Base-by-base conservation (phyloP, 257 asterid genomes). In the Schizonepeta tenuifolia region DNA sequence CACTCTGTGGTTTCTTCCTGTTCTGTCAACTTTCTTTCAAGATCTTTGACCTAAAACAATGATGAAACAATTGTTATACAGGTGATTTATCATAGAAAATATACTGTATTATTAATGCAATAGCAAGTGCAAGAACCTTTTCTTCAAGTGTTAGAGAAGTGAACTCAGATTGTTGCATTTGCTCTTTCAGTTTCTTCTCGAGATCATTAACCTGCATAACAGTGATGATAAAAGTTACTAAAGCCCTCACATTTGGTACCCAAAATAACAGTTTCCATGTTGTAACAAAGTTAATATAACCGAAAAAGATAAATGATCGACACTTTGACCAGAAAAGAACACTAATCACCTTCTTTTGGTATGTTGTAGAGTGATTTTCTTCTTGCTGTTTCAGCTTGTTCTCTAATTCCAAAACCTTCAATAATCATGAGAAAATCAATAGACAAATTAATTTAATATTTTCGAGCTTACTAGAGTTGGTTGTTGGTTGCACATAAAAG, bases 341-440 rank as follows among this genome's bases (percentile, higher is more conserved):
- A 38, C 17, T 10, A 38, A 18, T 61, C 63, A 90, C 98, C 98
- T 89, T 91, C 77, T 86, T 80, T 77, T 83, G 89, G 82, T 86
- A 77, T 28, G 83, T 61, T 55, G 83, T 83, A 41, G 85, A 80
- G 67, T 86, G 88, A 33, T 60, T 71, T 59, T 86, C 89, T 38
- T 81, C 87, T 74, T 79, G 81, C 43, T 84, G 90, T 61, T 86
- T 87, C 59, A 89, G 86, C 82, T 87, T 88, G 82, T 84, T 87
- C 88, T 91, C 96, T 26, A 91, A 85, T 60, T 91, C 93, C 67
- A 69, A 61, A 22, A 89, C 86, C 99, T 94, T n/a, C n/a, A n/a
- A n/a, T n/a, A n/a, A n/a, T n/a, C n/a, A n/a, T n/a, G n/a, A n/a
- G n/a, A n/a, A n/a, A n/a, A n/a, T n/a, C n/a, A n/a, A n/a, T n/a